phyloP scores from a whole-genome alignment of 306 rosid species.

The Castanospermum australe region DNA sequence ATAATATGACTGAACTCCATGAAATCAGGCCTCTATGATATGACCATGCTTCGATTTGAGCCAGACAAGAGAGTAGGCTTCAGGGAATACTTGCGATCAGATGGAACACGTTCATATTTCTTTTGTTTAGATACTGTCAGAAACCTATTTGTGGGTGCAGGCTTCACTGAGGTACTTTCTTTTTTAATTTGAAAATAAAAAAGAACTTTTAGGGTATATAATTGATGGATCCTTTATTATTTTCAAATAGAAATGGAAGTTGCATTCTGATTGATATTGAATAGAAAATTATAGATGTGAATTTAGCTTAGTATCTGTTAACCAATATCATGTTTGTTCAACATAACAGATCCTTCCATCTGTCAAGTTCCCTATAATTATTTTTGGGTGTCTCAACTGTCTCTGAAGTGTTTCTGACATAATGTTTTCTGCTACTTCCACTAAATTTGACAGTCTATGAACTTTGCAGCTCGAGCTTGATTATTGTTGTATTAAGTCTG shows the following conservation, averaged over 20 bases:
- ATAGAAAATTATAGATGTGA: background rate
- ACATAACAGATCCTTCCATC: background rate
- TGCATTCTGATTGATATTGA: background rate
- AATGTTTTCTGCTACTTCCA: background rate
- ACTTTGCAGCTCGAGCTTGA: slow-evolving; percentile 76
- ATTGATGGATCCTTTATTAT: slow-evolving; percentile 2
- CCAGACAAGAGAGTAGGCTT: slow-evolving; percentile 61
- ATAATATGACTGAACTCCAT: slow-evolving; percentile 18
- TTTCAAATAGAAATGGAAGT: background rate
- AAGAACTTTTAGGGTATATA: slow-evolving; percentile 7
- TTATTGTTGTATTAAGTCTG: slow-evolving; percentile 86
- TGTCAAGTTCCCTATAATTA: background rate
- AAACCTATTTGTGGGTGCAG: slow-evolving; percentile 66
- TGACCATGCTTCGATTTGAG: slow-evolving; percentile 93
- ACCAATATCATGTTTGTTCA: slow-evolving; percentile 5
- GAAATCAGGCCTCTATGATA: slow-evolving; percentile 88
- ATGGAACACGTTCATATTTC: slow-evolving; percentile 91
- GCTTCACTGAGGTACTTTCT: slow-evolving; percentile 76
- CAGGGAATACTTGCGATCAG: slow-evolving; percentile 78
- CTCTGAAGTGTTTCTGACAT: slow-evolving; percentile 22
- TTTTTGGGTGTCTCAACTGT: slow-evolving; percentile 6
- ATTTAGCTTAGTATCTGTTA: background rate
- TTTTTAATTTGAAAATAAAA: slow-evolving; percentile 12
- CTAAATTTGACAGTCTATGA: slow-evolving; percentile 22
- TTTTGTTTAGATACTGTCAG: slow-evolving; percentile 71